Base-by-base conservation (phyloP, 2,329 filamentous ascomycete species). In the Clonostachys chloroleuca region DNA sequence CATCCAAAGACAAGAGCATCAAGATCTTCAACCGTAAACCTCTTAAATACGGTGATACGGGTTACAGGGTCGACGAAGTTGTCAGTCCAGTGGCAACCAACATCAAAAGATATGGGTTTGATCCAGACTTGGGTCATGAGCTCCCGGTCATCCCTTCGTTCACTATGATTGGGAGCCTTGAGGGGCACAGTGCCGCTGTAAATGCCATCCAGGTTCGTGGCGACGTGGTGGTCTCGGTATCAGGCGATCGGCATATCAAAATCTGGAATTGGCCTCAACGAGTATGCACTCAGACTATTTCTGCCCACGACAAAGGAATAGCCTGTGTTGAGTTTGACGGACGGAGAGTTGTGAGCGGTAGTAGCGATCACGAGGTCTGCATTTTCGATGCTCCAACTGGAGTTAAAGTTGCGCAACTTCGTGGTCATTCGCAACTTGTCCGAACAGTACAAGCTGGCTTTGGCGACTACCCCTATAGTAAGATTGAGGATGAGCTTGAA, bases 301-400 rank as follows among this genome's bases (percentile, higher is more conserved):
- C 88, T 37, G 94, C 92, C 2, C 94, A 99, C 59, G 83, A 82
- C 52, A 99, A 99, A 64, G 94, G 94, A 34, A 97, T 99, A 57
- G 94, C 94, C 4, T 99, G 94, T 63, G 92, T 99, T 14, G 92
- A 99, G 66, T 97, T 94, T 60, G 94, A 99, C 62, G 91, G 90
- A 24, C 84, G 89, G 44, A 83, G 94, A 17, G 95, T 99, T 52
- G 90, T 99, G 45, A 96, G 90, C 57, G 94, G 94, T 4, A 96
- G 92, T 65, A 96, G 92, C 56, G 94, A 99, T 64, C 91, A 95
- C 61, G 92, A 94, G 39, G 90, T 99, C 34, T 91, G 94, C 55
- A 94, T 99, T 17, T 99, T 95, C 63, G 94, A 97, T 62, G 85
- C 87, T 41, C 79, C 81, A 42, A 91, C 90, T 0, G 87, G 88